phyloP scores from a whole-genome alignment of 2,329 filamentous ascomycete species.

The Aspergillus caelatus region DNA sequence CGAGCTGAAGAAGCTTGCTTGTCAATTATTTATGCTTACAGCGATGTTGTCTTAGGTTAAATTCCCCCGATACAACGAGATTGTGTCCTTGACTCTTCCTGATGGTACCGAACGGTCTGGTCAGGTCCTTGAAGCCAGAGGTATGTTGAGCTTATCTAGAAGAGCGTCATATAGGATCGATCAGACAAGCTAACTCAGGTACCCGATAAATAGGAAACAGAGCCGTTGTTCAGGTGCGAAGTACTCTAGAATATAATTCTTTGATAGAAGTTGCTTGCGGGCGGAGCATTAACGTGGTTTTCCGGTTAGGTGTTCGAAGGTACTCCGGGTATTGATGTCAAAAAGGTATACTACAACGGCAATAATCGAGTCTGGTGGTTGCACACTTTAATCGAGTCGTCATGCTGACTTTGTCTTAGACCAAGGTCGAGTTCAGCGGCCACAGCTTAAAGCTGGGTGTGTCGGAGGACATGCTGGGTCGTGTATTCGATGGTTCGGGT shows the following conservation, averaged over 20 bases:
- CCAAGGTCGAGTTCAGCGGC: conserved; percentile 95
- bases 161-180: neutral
- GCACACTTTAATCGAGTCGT: conserved; percentile 14
- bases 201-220: conserved; percentile 68
- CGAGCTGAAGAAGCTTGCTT: neutral
- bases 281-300: conserved; percentile 24
- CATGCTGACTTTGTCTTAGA: conserved; percentile 56
- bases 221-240: conserved; percentile 86
- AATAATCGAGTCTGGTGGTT: neutral
- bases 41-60: conserved; percentile 69
- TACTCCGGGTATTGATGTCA: conserved; percentile 95
- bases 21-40: conserved; percentile 19
- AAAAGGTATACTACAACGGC: conserved; percentile 67
- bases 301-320: conserved; percentile 85
- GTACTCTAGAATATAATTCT: conserved; percentile 11
- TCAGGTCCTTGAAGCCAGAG: conserved; percentile 96
- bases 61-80: conserved; percentile 96
- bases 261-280: conserved; percentile 8
- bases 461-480: conserved; percentile 98
- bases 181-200: conserved; percentile 21
- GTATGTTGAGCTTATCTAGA: conserved; percentile 51
- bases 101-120: conserved; percentile 93
- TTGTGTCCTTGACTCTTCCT: conserved; percentile 91
- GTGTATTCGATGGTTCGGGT: conserved; percentile 97
- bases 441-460: conserved; percentile 98